These are phyloP conservation scores for Apiospora phragmitis DNA, from an alignment of 2,329 filamentous ascomycete species.

Conservation along the genomic window DNA sequence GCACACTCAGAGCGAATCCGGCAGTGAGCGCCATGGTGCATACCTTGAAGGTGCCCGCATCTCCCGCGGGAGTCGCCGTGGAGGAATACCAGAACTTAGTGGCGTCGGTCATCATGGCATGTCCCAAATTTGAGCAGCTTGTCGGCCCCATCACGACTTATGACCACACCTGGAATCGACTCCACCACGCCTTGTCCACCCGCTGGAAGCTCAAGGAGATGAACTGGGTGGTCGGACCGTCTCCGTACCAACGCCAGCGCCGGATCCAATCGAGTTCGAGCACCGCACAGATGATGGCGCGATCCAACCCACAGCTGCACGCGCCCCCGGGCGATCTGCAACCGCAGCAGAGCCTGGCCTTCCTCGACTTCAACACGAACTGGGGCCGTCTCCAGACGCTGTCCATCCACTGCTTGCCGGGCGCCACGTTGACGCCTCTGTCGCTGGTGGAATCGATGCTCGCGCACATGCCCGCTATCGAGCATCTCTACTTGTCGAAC, in stretches of 20 bases:
- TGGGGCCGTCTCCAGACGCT: conserved; percentile 59
- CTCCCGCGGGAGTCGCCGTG: conserved; percentile 38
- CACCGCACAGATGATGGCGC: conserved; percentile 23
- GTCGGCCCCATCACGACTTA: conserved; percentile 55
- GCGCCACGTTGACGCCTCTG: conserved; percentile 54
- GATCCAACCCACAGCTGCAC: conserved; percentile 25
- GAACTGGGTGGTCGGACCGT: conserved; percentile 56
- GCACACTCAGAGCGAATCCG: conserved; percentile 55
- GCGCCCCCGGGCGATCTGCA: conserved; percentile 40
- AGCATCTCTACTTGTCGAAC: conserved; percentile 60
- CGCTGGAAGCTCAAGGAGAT: conserved; percentile 56
- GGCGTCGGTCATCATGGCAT: conserved; percentile 63
- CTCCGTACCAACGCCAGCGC: conserved; percentile 37
- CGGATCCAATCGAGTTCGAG: conserved; percentile 26
- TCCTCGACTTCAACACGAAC: conserved; percentile 51
- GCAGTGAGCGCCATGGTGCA: conserved; percentile 57
- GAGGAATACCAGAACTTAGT: conserved; percentile 59
- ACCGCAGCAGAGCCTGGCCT: conserved; percentile 43
- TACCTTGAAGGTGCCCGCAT: conserved; percentile 55
- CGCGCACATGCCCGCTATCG: conserved; percentile 51
- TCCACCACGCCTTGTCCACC: conserved; percentile 61
- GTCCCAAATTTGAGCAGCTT: conserved; percentile 63
- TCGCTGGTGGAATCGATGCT: conserved; percentile 53
- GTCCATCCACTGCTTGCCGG: conserved; percentile 59
- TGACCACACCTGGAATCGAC: conserved; percentile 55